Evolutionary conservation across 805 yeast genomes (phyloP).

Genomic region (Zygosaccharomyces pseudorouxii): DNA sequence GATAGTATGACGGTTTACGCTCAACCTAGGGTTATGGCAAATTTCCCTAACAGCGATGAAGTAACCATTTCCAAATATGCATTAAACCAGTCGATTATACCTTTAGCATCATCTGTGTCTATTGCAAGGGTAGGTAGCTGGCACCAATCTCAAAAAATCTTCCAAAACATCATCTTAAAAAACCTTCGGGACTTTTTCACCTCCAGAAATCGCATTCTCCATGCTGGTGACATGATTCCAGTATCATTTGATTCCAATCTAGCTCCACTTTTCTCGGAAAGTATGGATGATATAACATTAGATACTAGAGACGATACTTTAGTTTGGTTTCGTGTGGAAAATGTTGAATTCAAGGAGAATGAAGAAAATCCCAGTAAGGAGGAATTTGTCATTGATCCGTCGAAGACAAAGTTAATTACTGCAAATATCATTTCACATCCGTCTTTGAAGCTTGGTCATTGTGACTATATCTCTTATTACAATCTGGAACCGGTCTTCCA

Average conservation of each 20-base stretch:
- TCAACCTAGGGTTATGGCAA: conserved; percentile 25
- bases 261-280: conserved; percentile 16
- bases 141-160: conserved; percentile 28
- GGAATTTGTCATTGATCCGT: conserved; percentile 61
- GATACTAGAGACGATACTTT: conserved; percentile 52
- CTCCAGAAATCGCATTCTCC: conserved; percentile 50
- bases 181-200: conserved; percentile 63
- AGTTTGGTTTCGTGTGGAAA: conserved; percentile 79
- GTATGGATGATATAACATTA: conserved; percentile 2
- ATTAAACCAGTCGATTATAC: conserved; percentile 8
- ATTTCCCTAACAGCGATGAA: conserved; percentile 11
- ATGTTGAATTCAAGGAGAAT: conserved; percentile 34
- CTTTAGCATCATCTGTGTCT: conserved; percentile 24
- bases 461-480: conserved; percentile 46
- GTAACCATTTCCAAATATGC: conserved; percentile 12
- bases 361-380: conserved; percentile 4
- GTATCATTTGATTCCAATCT: conserved; percentile 56
- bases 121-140: conserved; percentile 28
- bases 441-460: conserved; percentile 31
- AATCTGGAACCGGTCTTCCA: conserved; percentile 41
- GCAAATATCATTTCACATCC: conserved; percentile 49
- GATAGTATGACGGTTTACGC: conserved; percentile 15
- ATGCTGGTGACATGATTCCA: conserved; percentile 66
- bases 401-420: conserved; percentile 63
- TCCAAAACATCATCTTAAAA: conserved; percentile 41